These are phyloP conservation scores for Achaetomium macrosporum DNA, from an alignment of 2,329 filamentous ascomycete genomes.

Conservation along the genomic window DNA sequence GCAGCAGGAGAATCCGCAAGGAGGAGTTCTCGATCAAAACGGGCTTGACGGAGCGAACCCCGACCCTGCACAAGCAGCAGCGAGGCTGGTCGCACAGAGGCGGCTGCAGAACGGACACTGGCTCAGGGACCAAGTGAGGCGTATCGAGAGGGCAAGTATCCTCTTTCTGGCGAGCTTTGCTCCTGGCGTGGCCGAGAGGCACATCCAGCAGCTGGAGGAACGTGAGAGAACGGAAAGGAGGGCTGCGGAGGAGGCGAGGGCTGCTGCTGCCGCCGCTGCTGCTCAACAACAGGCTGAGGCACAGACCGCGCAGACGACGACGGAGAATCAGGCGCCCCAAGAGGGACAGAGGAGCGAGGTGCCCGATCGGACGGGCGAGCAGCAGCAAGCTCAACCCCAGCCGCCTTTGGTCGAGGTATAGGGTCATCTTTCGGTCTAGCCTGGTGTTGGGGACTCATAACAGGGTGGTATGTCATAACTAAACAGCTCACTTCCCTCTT, in stretches of 20 bases:
- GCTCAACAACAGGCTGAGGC: constrained; percentile 5
- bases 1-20: constrained; percentile 24
- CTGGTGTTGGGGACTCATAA: background rate
- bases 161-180: constrained; percentile 62
- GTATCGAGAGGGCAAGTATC: constrained; percentile 54
- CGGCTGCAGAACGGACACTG: constrained; percentile 42
- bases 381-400: constrained; percentile 2
- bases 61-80: constrained; percentile 47
- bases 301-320: background rate
- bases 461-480: background rate
- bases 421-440: background rate
- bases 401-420: constrained; percentile 10
- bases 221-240: constrained; percentile 43
- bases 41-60: constrained; percentile 25
- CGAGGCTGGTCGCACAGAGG: constrained; percentile 46
- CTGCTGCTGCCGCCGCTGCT: constrained; percentile 29
- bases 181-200: constrained; percentile 59
- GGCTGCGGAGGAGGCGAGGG: constrained; percentile 38
- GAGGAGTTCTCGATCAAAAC: background rate
- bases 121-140: constrained; percentile 45
- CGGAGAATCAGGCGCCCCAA: background rate
- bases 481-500: background rate
- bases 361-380: background rate
- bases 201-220: constrained; percentile 54
- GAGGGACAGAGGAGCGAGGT: background rate